Conservation (phyloP, 768 basidiomycete species). For the Sarcodon sp. region DNA sequence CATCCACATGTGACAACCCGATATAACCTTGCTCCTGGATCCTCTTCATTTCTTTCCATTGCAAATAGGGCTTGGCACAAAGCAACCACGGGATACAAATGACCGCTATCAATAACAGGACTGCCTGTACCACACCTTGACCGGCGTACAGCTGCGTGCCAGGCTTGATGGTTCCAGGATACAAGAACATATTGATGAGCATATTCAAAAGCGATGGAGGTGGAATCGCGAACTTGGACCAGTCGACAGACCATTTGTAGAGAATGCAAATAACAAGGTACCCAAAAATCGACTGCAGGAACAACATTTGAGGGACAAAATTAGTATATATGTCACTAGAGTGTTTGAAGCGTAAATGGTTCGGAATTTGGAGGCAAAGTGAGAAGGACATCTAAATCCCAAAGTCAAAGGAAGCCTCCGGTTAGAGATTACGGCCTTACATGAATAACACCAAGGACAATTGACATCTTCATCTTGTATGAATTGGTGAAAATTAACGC, state of each 20-base stretch:
- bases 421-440: slow-evolving; percentile 31
- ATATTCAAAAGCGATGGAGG: slow-evolving; percentile 92
- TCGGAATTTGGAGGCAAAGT: slow-evolving; percentile 89
- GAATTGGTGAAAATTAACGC: slow-evolving; percentile 91
- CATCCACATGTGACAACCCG: slow-evolving; percentile 40
- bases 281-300: slow-evolving; percentile 96
- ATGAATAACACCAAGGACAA: slow-evolving; percentile 92
- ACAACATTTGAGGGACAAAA: slow-evolving; percentile 95
- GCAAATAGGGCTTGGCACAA: slow-evolving; percentile 81
- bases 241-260: slow-evolving; percentile 96
- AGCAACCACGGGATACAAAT: slow-evolving; percentile 96
- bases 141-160: slow-evolving; percentile 70
- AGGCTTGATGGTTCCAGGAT: slow-evolving; percentile 68
- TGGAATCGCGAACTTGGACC: slow-evolving; percentile 50
- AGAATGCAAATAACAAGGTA: slow-evolving; percentile 90
- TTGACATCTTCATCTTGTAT: slow-evolving; percentile 99
- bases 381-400: slow-evolving; percentile 89
- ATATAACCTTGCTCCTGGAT: slow-evolving; percentile 79
- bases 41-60: slow-evolving; percentile 81
- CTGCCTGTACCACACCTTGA: slow-evolving; percentile 72
- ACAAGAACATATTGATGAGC: slow-evolving; percentile 94
- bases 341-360: slow-evolving; percentile 90
- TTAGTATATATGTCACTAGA: slow-evolving; percentile 82
- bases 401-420: neutral
- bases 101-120: slow-evolving; percentile 64